phyloP scores from a whole-genome alignment of 768 basidiomycete species.

The Roridomyces roridus region DNA sequence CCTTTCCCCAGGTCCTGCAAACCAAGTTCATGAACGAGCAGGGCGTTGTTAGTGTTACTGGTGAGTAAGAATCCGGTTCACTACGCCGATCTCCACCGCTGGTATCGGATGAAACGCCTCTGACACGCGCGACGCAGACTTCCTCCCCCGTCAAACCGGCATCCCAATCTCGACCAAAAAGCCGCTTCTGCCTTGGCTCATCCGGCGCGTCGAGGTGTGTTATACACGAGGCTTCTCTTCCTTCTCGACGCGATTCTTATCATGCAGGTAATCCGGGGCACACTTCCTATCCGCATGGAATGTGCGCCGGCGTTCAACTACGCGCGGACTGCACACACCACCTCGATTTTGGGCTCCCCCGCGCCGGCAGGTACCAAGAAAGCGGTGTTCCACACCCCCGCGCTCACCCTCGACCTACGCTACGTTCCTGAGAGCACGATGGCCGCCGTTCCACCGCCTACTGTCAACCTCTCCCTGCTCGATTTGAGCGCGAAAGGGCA shows the following conservation, averaged over 20 bases:
- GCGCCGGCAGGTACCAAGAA: constrained; percentile 49
- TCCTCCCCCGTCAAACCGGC: constrained; percentile 69
- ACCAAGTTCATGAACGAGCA: constrained; percentile 91
- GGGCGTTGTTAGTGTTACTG: constrained; percentile 88
- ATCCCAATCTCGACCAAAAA: constrained; percentile 46
- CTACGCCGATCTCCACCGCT: neutral
- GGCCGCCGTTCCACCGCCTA: constrained; percentile 51
- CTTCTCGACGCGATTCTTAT: neutral
- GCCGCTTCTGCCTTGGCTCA: constrained; percentile 83
- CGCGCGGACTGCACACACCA: constrained; percentile 76
- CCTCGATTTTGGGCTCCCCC: constrained; percentile 47
- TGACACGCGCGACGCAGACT: constrained; percentile 52
- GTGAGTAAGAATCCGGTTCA: constrained; percentile 38
- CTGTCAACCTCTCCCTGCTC: constrained; percentile 61
- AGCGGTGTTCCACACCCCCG: constrained; percentile 64
- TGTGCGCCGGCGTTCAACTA: constrained; percentile 98
- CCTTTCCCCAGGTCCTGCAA: constrained; percentile 69
- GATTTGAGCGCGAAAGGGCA: constrained; percentile 78
- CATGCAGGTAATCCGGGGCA: constrained; percentile 79
- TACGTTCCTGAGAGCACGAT: constrained; percentile 68
- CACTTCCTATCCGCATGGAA: constrained; percentile 80
- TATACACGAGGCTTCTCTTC: neutral
- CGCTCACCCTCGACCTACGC: constrained; percentile 74
- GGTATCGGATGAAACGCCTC: neutral
- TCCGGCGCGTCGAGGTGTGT: constrained; percentile 76